Conservation (phyloP, 306 rosid genomes). For the Rosa persica region DNA sequence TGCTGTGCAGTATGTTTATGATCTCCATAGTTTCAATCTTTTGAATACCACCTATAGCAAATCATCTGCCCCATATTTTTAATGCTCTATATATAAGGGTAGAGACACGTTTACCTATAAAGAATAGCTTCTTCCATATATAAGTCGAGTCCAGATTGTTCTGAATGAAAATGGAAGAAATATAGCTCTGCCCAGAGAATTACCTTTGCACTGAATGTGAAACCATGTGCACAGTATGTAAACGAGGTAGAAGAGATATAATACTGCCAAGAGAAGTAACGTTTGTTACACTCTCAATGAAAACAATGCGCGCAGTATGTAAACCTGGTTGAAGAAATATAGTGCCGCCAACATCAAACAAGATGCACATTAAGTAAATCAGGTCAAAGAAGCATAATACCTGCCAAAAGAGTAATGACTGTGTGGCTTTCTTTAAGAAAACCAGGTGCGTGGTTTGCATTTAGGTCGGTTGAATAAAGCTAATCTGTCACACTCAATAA, state of each 20-base stretch:
- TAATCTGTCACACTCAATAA: not conserved
- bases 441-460: not conserved
- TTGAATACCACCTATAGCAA: not conserved
- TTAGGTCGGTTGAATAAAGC: not conserved
- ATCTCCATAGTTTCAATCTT: not conserved
- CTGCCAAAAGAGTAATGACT: not conserved
- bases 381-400: not conserved
- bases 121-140: not conserved
- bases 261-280: not conserved
- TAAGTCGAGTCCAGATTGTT: not conserved
- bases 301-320: not conserved
- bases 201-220: not conserved
- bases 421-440: not conserved
- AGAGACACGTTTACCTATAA: not conserved
- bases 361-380: not conserved
- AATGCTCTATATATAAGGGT: not conserved
- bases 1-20: not conserved
- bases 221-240: not conserved
- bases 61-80: not conserved
- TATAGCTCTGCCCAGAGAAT: not conserved
- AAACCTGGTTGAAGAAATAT: not conserved
- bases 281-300: not conserved
- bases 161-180: not conserved
- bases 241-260: not conserved
- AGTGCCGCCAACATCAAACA: not conserved